Evolutionary conservation across 257 asterid species (phyloP).

Genomic region (Nicotiana undulata): DNA sequence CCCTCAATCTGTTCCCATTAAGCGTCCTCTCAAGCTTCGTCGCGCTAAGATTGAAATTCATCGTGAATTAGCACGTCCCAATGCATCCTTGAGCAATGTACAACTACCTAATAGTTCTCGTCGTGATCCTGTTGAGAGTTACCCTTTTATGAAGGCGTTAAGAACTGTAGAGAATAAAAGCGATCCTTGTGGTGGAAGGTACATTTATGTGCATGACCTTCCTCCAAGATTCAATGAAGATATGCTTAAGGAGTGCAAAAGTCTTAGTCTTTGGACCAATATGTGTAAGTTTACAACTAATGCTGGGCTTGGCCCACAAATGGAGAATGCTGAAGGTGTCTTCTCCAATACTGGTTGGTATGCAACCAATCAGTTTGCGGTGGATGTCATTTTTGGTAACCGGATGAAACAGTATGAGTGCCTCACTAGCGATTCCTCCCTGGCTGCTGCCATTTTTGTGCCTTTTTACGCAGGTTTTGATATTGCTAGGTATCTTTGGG

Average conservation of each 20-base stretch:
- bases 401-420: conserved; percentile 42
- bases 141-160: conserved; percentile 66
- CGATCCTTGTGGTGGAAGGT: conserved; percentile 63
- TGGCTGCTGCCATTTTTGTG: conserved; percentile 48
- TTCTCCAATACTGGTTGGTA: conserved; percentile 39
- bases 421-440: conserved; percentile 36
- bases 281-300: conserved; percentile 36
- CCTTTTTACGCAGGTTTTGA: conserved; percentile 80
- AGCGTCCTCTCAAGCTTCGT: conserved; percentile 1
- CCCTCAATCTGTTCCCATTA: conserved; percentile 12
- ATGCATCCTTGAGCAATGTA: neutral
- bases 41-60: conserved; percentile 1
- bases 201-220: conserved; percentile 37
- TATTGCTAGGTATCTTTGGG: conserved; percentile 80
- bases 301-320: conserved; percentile 40
- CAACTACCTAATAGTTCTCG: neutral
- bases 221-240: conserved; percentile 41
- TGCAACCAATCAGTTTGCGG: conserved; percentile 43
- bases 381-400: conserved; percentile 38
- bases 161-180: conserved; percentile 61
- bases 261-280: conserved; percentile 39
- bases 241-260: conserved; percentile 39
- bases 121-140: conserved; percentile 18
- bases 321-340: conserved; percentile 36
- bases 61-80: neutral